Evolutionary conservation across 2,329 filamentous ascomycete genomes (phyloP), one percentile per base, ranked within the genome.

Genomic region (Sporothrix brunneoviolacea): DNA sequence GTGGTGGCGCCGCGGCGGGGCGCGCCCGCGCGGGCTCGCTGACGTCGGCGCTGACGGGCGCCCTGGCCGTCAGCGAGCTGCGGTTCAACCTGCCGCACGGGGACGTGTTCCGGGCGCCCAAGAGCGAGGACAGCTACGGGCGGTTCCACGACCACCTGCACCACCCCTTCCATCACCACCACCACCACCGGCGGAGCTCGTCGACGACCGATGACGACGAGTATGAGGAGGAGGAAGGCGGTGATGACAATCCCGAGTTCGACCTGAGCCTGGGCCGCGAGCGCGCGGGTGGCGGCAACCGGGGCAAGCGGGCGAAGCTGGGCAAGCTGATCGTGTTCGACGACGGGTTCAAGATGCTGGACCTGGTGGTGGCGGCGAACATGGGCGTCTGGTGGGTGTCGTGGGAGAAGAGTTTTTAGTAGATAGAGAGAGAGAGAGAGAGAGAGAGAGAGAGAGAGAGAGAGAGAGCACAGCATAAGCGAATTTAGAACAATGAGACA

Each of bases 261-360:
- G 44, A 38, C 62, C 64, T 93, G 3, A 85, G 82, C 19, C 73
- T 96, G 0, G 91, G 90, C 1, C 80, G 80, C 56, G 91, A 97
- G 66, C 80, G 79, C 50, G 91, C 91, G 0, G 91, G 91, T 2
- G 91, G 91, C 19, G 91, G 91, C 0, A 85, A 87, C 62, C 78
- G 84, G 39, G 91, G 91, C 0, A 90, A 88, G 65, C 81, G 88
- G 61, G 91, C 89, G 4, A 98, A 98, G 70, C 71, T 98, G 59
- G 93, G 91, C 0, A 98, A 97, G 68, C 71, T 98, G 46, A 89
- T 97, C 46, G 77, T 98, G 33, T 81, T 90, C 59, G 83, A 91
- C 50, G 91, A 95, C 61, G 93, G 93, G 0, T 70, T 95, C 57
- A 95, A 95, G 72, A 97, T 98, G 91, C 68, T 97, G 60, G 93